These are phyloP conservation scores for Jacaranda copaia DNA, from an alignment of 257 asterid genomes.

Conservation along the genomic window DNA sequence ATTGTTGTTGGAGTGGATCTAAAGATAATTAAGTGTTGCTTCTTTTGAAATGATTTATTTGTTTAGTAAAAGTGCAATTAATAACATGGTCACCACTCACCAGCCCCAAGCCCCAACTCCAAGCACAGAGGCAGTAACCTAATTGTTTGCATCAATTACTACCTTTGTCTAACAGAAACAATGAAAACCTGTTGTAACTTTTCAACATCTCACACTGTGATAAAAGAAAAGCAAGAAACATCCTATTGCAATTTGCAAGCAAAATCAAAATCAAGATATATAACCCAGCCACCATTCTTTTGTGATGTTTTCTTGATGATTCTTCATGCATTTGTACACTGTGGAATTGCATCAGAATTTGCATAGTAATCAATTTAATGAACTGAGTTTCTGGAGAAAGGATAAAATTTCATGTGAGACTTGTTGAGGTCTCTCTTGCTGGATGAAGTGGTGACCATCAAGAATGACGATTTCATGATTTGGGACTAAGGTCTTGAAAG, in stretches of 20 bases:
- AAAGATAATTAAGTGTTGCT: no score
- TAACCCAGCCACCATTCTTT: no score
- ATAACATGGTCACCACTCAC: no score
- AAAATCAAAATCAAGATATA: neutral
- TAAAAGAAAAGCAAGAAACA: neutral
- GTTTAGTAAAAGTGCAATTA: no score
- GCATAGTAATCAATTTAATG: neutral
- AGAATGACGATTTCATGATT: conserved; percentile 50
- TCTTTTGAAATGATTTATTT: no score
- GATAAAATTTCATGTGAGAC: conserved; percentile 48
- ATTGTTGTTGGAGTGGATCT: no score
- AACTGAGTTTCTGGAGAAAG: conserved; percentile 43
- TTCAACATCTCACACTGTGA: neutral
- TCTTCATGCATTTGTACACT: neutral
- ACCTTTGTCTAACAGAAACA: neutral
- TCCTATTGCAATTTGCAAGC: no score
- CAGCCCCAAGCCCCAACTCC: no score
- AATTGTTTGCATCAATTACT: no score
- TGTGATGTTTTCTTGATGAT: neutral
- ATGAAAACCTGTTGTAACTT: neutral
- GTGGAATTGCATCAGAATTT: neutral
- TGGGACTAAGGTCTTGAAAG: conserved; percentile 51
- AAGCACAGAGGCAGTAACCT: no score
- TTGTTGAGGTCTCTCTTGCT: conserved; percentile 48
- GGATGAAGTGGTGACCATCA: conserved; percentile 58